A percentile compares a stretch with the other conserved stretches of the same genome.
Evolutionary conservation across 371 early-diverging fungal genomes (phyloP).

Genomic region (Mucor ambiguus): DNA sequence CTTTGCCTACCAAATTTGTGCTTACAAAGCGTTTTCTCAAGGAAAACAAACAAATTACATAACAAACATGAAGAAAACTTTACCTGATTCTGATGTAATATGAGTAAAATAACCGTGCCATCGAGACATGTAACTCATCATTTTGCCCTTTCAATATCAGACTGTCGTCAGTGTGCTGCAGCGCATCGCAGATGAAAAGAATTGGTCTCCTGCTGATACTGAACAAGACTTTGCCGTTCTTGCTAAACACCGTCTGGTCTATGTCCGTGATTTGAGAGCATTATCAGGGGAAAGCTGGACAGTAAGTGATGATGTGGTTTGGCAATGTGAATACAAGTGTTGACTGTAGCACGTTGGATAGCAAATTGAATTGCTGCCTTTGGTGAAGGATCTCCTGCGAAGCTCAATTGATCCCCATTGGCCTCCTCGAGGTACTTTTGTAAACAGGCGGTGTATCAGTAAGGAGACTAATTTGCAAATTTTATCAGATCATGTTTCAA

Average conservation of each 20-base stretch:
- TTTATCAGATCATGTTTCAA: background rate
- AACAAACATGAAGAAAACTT: background rate
- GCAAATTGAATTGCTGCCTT: conserved; percentile 32
- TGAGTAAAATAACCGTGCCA: background rate
- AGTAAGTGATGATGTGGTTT: conserved; percentile 27
- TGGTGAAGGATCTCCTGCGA: conserved; percentile 36
- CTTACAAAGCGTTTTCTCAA: background rate
- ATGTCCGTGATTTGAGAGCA: conserved; percentile 44
- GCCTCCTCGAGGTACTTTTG: background rate
- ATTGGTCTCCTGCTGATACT: conserved; percentile 46
- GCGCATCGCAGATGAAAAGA: conserved; percentile 33
- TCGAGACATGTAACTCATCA: background rate
- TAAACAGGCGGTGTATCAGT: background rate
- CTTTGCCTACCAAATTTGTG: background rate
- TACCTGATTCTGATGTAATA: background rate
- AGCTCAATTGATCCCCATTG: conserved; percentile 20
- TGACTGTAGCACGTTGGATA: background rate
- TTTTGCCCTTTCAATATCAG: conserved; percentile 7
- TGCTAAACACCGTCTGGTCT: conserved; percentile 40
- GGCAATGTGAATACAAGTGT: background rate
- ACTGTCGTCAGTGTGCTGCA: conserved; percentile 14
- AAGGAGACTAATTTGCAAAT: background rate
- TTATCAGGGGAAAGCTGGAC: conserved; percentile 54
- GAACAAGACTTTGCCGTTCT: conserved; percentile 44
- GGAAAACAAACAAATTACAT: background rate